phyloP scores from a whole-genome alignment of 805 yeast genomes.

The Starmerella powellii region DNA sequence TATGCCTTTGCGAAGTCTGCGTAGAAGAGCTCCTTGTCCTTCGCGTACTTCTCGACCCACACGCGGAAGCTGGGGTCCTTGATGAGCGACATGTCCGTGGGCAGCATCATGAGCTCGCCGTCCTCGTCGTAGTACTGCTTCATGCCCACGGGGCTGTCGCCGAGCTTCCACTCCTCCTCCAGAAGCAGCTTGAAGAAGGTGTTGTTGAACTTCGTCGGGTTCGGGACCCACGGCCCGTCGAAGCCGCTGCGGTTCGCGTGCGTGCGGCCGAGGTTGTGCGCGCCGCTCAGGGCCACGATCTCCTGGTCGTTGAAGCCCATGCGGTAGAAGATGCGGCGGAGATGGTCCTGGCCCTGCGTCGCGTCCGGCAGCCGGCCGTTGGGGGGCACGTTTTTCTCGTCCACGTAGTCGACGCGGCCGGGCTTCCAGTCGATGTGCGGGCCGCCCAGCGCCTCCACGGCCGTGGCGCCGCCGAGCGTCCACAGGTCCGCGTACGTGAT shows the following conservation, averaged over 20 bases:
- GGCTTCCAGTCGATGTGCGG: slow-evolving; percentile 70
- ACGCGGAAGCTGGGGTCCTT: slow-evolving; percentile 46
- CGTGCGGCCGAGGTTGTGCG: slow-evolving; percentile 52
- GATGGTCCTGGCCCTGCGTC: slow-evolving; percentile 41
- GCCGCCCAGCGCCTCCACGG: slow-evolving; percentile 53
- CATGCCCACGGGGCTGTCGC: slow-evolving; percentile 32
- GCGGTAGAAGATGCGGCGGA: slow-evolving; percentile 42
- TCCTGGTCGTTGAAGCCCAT: slow-evolving; percentile 53
- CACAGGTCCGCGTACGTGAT: slow-evolving; percentile 56
- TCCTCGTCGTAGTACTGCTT: slow-evolving; percentile 38
- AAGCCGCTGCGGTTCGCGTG: slow-evolving; percentile 58
- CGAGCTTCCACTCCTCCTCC: slow-evolving; percentile 42
- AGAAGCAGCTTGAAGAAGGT: slow-evolving; percentile 51
- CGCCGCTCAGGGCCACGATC: slow-evolving; percentile 50
- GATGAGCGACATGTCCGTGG: slow-evolving; percentile 63
- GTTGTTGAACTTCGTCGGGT: slow-evolving; percentile 62
- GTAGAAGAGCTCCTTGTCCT: slow-evolving; percentile 50
- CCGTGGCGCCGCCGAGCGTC: slow-evolving; percentile 59
- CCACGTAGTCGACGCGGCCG: slow-evolving; percentile 48
- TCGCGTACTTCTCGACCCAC: slow-evolving; percentile 58
- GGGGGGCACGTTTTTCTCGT: slow-evolving; percentile 44
- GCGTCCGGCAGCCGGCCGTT: slow-evolving; percentile 56
- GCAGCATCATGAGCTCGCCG: slow-evolving; percentile 70
- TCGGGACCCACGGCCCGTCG: slow-evolving; percentile 85
- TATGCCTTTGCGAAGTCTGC: slow-evolving; percentile 55